Conservation (phyloP, 78 protist species). For the Pigoraptor vietnamica region DNA sequence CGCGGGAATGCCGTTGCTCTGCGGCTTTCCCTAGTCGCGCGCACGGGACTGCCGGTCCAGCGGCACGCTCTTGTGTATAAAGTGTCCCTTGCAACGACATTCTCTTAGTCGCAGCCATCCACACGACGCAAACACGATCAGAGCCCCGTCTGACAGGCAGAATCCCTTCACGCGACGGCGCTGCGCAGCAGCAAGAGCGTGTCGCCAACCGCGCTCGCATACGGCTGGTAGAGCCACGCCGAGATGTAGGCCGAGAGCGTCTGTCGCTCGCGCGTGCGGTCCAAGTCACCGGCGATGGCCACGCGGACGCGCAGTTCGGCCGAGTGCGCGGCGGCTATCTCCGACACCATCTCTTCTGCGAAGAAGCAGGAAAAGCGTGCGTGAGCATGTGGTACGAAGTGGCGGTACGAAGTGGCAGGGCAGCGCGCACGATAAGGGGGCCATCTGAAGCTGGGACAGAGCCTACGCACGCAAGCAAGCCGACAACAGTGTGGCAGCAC, state of each 20-base stretch:
- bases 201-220: background rate
- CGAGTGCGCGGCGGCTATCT: background rate
- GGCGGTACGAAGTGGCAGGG: background rate
- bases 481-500: too few relatives aligned
- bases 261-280: background rate
- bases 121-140: too few relatives aligned
- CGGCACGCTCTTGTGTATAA: too few relatives aligned
- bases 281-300: background rate
- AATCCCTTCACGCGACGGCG: background rate
- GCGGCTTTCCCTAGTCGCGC: too few relatives aligned
- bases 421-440: background rate
- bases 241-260: background rate
- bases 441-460: background rate
- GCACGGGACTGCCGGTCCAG: too few relatives aligned
- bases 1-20: too few relatives aligned
- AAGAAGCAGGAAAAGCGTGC: background rate
- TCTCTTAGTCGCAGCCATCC: too few relatives aligned
- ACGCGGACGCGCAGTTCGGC: background rate
- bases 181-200: background rate
- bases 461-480: background rate
- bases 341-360: background rate
- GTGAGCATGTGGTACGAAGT: background rate
- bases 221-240: background rate
- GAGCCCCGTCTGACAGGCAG: too few relatives aligned
- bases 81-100: too few relatives aligned